Evolutionary conservation across 495 filamentous ascomycete genomes (phyloP).

Genomic region (Podospora comata): DNA sequence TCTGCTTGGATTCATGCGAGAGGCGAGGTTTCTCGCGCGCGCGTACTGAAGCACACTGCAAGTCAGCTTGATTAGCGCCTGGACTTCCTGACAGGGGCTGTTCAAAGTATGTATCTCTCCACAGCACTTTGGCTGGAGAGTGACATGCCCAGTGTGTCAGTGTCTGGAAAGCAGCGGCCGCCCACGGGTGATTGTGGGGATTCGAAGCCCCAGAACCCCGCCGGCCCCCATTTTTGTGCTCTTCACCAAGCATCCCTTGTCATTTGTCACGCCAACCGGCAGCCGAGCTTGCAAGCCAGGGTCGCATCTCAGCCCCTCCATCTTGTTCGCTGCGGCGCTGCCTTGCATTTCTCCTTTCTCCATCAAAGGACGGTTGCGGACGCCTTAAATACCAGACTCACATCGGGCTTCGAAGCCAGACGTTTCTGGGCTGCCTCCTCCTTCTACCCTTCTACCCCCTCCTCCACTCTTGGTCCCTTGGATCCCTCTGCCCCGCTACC

Average conservation of each 20-base stretch:
- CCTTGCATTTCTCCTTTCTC: conserved; percentile 18
- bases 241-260: conserved; percentile 9
- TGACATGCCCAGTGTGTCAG: not conserved
- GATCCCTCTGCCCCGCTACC: not conserved
- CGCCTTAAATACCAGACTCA: not conserved
- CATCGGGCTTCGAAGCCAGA: not conserved
- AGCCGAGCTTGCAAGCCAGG: conserved; percentile 9
- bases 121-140: not conserved
- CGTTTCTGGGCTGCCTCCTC: not conserved
- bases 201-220: not conserved
- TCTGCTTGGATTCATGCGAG: not conserved
- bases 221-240: not conserved
- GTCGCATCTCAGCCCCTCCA: conserved; percentile 22
- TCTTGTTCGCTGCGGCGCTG: conserved; percentile 6
- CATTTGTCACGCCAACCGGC: conserved; percentile 21
- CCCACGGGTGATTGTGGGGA: conserved; percentile 6
- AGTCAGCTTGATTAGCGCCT: conserved; percentile 14
- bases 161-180: conserved; percentile 6
- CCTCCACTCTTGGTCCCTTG: not conserved
- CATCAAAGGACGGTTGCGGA: conserved; percentile 14
- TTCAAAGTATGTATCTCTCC: conserved; percentile 2
- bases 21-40: conserved; percentile 25
- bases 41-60: conserved; percentile 22
- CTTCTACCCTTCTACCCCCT: not conserved
- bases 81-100: not conserved